Conservation (phyloP, 1,139 yeast species). For the Blastobotrys capitulatus region DNA sequence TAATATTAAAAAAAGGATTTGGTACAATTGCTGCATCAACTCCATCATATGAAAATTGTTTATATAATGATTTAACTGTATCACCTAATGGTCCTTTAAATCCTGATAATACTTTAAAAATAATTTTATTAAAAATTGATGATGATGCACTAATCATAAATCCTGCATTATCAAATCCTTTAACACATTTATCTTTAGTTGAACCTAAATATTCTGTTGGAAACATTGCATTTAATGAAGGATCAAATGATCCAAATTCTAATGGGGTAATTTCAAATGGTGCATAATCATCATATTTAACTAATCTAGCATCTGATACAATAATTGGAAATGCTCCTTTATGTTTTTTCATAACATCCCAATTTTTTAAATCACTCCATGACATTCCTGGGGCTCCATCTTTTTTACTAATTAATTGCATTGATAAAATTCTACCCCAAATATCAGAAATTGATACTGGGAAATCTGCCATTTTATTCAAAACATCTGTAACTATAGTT, state of each 20-base stretch:
- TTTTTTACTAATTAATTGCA: constrained; percentile 53
- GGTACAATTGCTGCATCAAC: constrained; percentile 66
- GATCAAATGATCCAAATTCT: constrained; percentile 90
- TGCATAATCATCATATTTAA: constrained; percentile 47
- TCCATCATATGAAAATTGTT: constrained; percentile 22
- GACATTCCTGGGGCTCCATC: constrained; percentile 58
- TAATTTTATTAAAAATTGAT: constrained; percentile 62
- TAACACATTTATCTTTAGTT: constrained; percentile 50
- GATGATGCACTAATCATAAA: constrained; percentile 73
- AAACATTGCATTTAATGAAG: constrained; percentile 60
- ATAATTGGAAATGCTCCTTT: constrained; percentile 82
- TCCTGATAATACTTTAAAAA: constrained; percentile 5
- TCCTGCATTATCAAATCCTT: constrained; percentile 72
- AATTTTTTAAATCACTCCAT: constrained; percentile 56
- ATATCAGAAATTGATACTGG: constrained; percentile 67
- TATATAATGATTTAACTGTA: neutral
- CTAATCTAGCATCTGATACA: constrained; percentile 65
- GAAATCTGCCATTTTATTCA: constrained; percentile 58
- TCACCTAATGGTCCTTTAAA: neutral
- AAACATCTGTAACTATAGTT: constrained; percentile 43
- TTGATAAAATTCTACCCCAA: constrained; percentile 81
- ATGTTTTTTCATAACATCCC: constrained; percentile 46
- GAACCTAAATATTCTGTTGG: constrained; percentile 72
- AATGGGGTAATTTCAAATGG: constrained; percentile 74
- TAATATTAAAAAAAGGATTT: constrained; percentile 53